Conservation (phyloP, 352 stramenopile species). For the Albugo candida region DNA sequence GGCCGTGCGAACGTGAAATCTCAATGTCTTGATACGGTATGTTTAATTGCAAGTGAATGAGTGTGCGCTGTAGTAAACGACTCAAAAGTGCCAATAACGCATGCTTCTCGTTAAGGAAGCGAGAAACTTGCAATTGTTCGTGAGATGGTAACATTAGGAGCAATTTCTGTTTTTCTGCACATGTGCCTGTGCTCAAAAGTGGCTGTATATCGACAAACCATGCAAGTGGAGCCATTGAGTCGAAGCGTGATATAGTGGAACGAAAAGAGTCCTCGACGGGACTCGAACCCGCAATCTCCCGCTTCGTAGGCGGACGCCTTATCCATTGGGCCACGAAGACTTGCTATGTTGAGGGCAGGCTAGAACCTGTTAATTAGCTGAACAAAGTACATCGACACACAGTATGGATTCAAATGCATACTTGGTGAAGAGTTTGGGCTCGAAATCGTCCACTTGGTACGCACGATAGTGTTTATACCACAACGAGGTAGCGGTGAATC, state of each 20-base stretch:
- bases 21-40: slow-evolving; percentile 20
- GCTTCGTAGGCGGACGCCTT: slow-evolving; percentile 1
- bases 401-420: no score
- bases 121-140: slow-evolving; percentile 26
- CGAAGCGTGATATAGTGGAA: not conserved
- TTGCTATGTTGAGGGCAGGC: no score
- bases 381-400: no score
- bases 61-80: slow-evolving; percentile 30
- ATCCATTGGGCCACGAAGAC: slow-evolving; percentile 1
- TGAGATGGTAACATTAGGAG: slow-evolving; percentile 14
- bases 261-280: slow-evolving; percentile 1
- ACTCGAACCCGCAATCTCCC: slow-evolving; percentile 1
- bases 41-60: slow-evolving; percentile 21
- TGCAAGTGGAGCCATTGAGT: no score
- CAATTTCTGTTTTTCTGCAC: slow-evolving; percentile 15
- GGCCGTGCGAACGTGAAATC: slow-evolving; percentile 17
- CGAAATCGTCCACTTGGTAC: no score
- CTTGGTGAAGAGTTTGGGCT: no score
- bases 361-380: no score
- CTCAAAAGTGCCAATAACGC: slow-evolving; percentile 40
- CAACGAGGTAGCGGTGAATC: no score
- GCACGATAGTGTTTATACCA: no score
- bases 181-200: slow-evolving; percentile 15
- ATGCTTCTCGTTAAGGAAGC: slow-evolving; percentile 50
- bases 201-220: slow-evolving; percentile 22